Evolutionary conservation across 228 moss, liverwort and hornwort genomes (phyloP).

Genomic region (Sphagnum magellanicum): DNA sequence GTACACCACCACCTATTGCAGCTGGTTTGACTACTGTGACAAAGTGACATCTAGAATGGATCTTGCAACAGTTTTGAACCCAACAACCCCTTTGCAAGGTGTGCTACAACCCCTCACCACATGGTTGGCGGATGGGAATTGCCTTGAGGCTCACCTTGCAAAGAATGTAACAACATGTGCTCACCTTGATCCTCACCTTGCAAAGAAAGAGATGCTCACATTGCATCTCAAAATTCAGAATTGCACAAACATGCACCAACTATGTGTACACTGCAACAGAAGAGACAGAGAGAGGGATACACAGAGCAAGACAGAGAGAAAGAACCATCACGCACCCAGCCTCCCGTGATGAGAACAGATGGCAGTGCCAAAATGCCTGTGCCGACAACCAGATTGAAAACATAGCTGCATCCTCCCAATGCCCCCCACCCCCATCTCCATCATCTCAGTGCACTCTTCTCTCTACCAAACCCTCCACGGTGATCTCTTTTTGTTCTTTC

Average conservation of each 20-base stretch:
- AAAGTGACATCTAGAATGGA: too few relatives aligned
- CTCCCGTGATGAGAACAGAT: constrained; percentile 83
- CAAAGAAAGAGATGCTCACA: too few relatives aligned
- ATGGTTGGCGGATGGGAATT: too few relatives aligned
- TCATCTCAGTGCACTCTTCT: background rate
- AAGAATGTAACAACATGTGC: too few relatives aligned
- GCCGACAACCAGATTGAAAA: constrained; percentile 97
- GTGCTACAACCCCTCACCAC: too few relatives aligned
- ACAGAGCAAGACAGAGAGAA: background rate
- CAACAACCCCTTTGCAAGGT: too few relatives aligned
- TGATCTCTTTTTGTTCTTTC: background rate
- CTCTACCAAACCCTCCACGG: background rate
- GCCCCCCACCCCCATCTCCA: background rate
- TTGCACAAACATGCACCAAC: background rate
- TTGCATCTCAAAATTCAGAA: too few relatives aligned
- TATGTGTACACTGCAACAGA: background rate
- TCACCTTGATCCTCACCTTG: too few relatives aligned
- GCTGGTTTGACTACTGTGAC: too few relatives aligned
- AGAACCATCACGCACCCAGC: constrained; percentile 57
- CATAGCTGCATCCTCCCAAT: constrained; percentile 54
- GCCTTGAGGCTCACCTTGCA: too few relatives aligned
- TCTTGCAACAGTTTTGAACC: too few relatives aligned
- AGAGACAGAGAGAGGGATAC: background rate
- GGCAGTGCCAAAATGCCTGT: constrained; percentile 93
- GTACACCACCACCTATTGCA: too few relatives aligned